Evolutionary conservation across 2,329 filamentous ascomycete species (phyloP), one percentile per base, ranked within the genome.

Genomic region (Epichloe typhina): DNA sequence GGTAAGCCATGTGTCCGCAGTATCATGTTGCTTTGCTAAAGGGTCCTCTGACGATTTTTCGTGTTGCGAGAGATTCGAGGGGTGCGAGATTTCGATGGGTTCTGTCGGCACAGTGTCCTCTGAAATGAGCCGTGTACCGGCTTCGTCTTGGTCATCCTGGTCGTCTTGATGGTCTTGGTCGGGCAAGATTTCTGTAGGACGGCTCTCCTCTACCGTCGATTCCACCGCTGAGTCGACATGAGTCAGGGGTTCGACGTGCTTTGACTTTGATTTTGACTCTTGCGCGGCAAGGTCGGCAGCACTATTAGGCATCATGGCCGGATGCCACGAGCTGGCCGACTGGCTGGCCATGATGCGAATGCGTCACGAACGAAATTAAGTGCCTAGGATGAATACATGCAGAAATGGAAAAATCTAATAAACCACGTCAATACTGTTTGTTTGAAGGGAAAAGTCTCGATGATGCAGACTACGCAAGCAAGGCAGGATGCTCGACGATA

Each of bases 281-380:
- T 38, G 43, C 12, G 37, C 35, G 23, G 45, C 43, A 7, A 51
- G 5, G 36, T 54, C 52, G 43, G 49, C 47, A 33, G 39, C 39
- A 51, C 53, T 57, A 52, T 64, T 64, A 35, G 71, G 69, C 62
- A 70, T 67, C 52, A 66, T 57, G 47, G 69, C 67, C 56, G 69
- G 66, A 56, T 70, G 66, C 68, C 69, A 70, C 59, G 66, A 64
- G 53, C 61, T 62, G 48, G 61, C 57, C 51, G 58, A 55, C 59
- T 66, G 67, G 55, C 61, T 59, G 56, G 65, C 65, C 69, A 72
- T 72, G 52, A 52, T 61, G 51, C 57, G 55, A 58, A 50, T 44
- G 33, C 37, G 45, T 19, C 15, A 46, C 49, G 50, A 47, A 51
- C 46, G 36, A 23, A 46, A 50, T 44, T 15, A 49, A 40, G 41